Base-by-base conservation (phyloP, 192 early-diverging fungal species). In the Entomortierella parvispora region DNA sequence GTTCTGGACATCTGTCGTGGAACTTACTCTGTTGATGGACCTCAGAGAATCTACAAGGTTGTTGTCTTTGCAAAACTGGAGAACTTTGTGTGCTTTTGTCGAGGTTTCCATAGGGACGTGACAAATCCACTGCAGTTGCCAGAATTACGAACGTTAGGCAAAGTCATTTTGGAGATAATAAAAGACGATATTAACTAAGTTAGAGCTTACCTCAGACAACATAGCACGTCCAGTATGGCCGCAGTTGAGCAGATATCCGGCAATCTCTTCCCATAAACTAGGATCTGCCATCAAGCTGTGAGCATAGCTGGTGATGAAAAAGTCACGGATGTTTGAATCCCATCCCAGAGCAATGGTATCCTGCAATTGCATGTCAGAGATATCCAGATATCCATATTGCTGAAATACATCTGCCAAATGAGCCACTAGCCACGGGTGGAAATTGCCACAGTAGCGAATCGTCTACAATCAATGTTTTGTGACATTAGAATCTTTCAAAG, bases 351-450 rank as follows among this genome's bases (percentile, higher is more conserved):
- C 20, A 23, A 45, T 23, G 4, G 57, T 68, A 37, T 77, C 74
- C 20, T 68, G 59, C 20, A 84, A 75, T 28, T 83, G 71, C 0
- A 87, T 55, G 6, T 88, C 79, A 15, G 50, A 32, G 49, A 69
- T 85, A 31, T 87, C 79, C 80, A 93, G 63, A 26, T 63, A 77
- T 17, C 61, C 74, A 42, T 77, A 55, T 20, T 77, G 74, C 6
- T 68, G 53, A 11, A 77, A 29, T 1, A 87, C 69, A 66, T 91
- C 89, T 0, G 81, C 64, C 0, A 89, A 25, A 45, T 93, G 91
- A 0, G 90, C 85, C 12, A 87, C 83, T 10, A 93, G 81, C 90
- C 90, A 91, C 4, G 64, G 53, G 44, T 90, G 60, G 34, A 64
- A 55, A 46, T 55, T 61, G 40, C 80, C 61, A 43, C 71, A 69